Percentiles rank a stretch among this genome's conserved stretches.
phyloP scores from a whole-genome alignment of 1,284 basidiomycete genomes.

The Exobasidium rhododendri region DNA sequence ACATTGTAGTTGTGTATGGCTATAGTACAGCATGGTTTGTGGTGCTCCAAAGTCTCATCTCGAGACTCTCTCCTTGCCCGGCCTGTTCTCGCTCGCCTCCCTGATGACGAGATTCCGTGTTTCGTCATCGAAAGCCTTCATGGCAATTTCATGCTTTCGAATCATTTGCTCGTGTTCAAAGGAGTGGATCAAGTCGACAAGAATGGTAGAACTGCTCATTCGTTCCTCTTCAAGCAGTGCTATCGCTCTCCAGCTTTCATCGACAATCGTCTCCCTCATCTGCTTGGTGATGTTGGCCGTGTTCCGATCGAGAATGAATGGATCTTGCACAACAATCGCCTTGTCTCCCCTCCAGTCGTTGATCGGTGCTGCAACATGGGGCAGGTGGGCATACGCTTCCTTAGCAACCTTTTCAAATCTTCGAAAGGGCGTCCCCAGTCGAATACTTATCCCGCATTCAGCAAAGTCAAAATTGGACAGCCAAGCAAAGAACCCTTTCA shows the following conservation, averaged over 20 bases:
- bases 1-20: too few species aligned
- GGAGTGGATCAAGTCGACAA: background rate
- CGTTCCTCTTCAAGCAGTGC: background rate
- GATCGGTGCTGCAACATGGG: conserved; percentile 27
- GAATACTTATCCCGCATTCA: conserved; percentile 4
- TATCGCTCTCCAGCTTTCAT: conserved; percentile 1
- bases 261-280: conserved; percentile 2
- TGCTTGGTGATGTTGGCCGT: conserved; percentile 41
- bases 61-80: too few species aligned
- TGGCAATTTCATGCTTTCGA: background rate
- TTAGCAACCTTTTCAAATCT: background rate
- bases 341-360: conserved; percentile 37
- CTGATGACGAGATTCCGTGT: background rate
- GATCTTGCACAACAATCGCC: conserved; percentile 53
- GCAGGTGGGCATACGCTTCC: background rate
- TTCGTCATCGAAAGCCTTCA: background rate
- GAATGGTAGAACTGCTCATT: background rate
- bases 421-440: background rate
- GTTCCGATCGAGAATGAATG: conserved; percentile 55
- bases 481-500: conserved; percentile 10
- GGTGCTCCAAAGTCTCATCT: too few species aligned
- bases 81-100: background rate
- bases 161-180: background rate
- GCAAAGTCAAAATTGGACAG: conserved; percentile 9
- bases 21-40: too few species aligned